Conservation (phyloP, 768 basidiomycete species). For the Russula sp. region DNA sequence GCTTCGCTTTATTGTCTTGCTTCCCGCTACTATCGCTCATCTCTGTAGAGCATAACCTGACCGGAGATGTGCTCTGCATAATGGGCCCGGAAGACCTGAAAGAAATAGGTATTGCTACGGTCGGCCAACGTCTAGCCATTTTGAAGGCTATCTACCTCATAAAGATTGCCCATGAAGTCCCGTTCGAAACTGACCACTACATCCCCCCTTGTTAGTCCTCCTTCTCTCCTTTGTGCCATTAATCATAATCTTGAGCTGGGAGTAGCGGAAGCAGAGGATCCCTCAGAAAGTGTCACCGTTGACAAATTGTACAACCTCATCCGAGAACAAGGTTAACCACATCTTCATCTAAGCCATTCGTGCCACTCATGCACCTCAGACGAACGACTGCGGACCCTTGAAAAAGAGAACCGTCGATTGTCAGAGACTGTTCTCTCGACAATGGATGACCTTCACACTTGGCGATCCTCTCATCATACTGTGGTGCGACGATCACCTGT, state of each 20-base stretch:
- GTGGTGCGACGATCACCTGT: slow-evolving; percentile 25
- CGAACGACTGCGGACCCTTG: slow-evolving; percentile 57
- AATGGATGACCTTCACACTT: slow-evolving; percentile 53
- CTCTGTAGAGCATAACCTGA: slow-evolving; percentile 76
- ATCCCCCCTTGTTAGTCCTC: slow-evolving; percentile 74
- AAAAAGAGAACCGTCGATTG: slow-evolving; percentile 71
- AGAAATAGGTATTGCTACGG: slow-evolving; percentile 78
- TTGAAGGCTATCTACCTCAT: slow-evolving; percentile 87
- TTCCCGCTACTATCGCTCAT: slow-evolving; percentile 6
- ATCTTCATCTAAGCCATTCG: background rate
- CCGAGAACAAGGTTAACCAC: slow-evolving; percentile 60
- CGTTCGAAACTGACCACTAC: slow-evolving; percentile 78
- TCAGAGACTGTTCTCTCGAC: slow-evolving; percentile 54
- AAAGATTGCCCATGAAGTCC: slow-evolving; percentile 77
- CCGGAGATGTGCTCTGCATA: slow-evolving; percentile 81
- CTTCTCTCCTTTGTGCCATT: background rate
- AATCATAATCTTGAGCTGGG: background rate
- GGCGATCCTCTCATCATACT: slow-evolving; percentile 27
- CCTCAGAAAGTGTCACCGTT: slow-evolving; percentile 45
- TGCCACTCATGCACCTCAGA: slow-evolving; percentile 35
- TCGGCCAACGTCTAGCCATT: slow-evolving; percentile 88
- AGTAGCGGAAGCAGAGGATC: slow-evolving; percentile 54
- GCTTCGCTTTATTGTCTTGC: slow-evolving; percentile 21
- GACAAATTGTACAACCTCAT: slow-evolving; percentile 61
- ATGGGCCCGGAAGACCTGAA: slow-evolving; percentile 81